Conservation (phyloP, 2,329 filamentous ascomycete species). For the Ceratocystis alfenasii region DNA sequence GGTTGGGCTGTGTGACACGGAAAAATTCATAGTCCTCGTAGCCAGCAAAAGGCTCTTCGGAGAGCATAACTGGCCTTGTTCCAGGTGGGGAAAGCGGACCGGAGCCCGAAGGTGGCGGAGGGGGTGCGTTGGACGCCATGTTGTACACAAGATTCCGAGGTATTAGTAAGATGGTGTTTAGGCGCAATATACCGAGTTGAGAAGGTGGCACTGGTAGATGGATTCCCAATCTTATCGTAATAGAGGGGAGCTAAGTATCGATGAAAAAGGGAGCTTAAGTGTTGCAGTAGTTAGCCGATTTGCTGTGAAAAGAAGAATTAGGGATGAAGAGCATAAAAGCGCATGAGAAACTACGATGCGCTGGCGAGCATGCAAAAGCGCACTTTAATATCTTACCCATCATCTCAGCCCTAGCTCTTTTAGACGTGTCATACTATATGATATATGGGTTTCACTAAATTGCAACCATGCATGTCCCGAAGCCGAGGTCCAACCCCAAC, state of each 20-base stretch:
- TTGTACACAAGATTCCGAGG: background rate
- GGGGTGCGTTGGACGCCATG: constrained; percentile 14
- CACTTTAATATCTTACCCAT: background rate
- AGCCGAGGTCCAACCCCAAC: background rate
- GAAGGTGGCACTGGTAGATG: background rate
- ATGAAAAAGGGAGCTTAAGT: background rate
- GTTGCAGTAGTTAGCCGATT: background rate
- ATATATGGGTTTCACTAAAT: background rate
- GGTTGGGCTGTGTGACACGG: constrained; percentile 56
- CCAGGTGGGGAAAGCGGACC: constrained; percentile 23
- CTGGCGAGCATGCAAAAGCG: background rate
- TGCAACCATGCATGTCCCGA: background rate
- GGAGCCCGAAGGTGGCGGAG: background rate
- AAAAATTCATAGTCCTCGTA: constrained; percentile 52
- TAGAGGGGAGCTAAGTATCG: background rate
- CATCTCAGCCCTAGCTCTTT: background rate
- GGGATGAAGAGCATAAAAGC: background rate
- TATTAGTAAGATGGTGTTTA: background rate
- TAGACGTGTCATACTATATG: constrained; percentile 6
- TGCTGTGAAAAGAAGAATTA: background rate
- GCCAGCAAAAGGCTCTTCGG: constrained; percentile 27
- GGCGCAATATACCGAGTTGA: background rate
- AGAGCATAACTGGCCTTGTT: background rate
- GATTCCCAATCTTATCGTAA: background rate
- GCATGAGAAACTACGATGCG: background rate